Percentiles rank a stretch among this genome's conserved stretches.
These are phyloP conservation scores for Collariella sp. DNA, from an alignment of 495 filamentous ascomycete species.

Conservation along the genomic window DNA sequence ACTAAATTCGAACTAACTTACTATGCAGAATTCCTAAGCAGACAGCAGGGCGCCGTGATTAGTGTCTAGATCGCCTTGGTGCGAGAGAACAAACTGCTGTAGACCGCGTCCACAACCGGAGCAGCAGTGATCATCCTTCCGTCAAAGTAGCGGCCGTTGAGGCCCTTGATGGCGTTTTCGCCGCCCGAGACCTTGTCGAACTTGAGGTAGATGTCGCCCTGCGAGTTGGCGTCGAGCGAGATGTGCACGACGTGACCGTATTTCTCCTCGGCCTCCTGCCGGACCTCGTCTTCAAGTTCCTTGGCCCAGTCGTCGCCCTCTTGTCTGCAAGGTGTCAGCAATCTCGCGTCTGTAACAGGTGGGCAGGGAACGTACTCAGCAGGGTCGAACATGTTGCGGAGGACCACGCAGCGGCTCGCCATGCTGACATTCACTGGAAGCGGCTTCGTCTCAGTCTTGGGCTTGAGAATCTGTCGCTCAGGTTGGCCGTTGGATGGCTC, in stretches of 20 bases:
- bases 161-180: constrained; percentile 92
- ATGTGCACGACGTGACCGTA: constrained; percentile 99
- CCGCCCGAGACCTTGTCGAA: constrained; percentile 92
- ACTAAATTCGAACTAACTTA: constrained; percentile 16
- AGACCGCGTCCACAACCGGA: constrained; percentile 95
- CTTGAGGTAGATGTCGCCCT: constrained; percentile 96
- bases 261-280: constrained; percentile 85
- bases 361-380: constrained; percentile 45
- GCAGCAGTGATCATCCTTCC: constrained; percentile 83
- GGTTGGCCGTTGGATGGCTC: constrained; percentile 59
- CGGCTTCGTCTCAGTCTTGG: constrained; percentile 67
- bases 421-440: constrained; percentile 80
- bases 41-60: constrained; percentile 37
- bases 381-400: constrained; percentile 93
- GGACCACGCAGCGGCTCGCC: constrained; percentile 87
- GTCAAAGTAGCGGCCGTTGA: constrained; percentile 94
- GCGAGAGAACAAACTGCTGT: constrained; percentile 91
- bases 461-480: constrained; percentile 63
- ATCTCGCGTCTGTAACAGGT: neutral
- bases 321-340: constrained; percentile 58
- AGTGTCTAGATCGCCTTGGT: constrained; percentile 61
- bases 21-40: constrained; percentile 33
- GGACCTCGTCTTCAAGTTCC: constrained; percentile 89
- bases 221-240: constrained; percentile 81
- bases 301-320: constrained; percentile 83